Percentiles rank a stretch among this genome's conserved stretches.
Conservation (phyloP, 2,329 filamentous ascomycete species). For the Ophiostoma sp. region DNA sequence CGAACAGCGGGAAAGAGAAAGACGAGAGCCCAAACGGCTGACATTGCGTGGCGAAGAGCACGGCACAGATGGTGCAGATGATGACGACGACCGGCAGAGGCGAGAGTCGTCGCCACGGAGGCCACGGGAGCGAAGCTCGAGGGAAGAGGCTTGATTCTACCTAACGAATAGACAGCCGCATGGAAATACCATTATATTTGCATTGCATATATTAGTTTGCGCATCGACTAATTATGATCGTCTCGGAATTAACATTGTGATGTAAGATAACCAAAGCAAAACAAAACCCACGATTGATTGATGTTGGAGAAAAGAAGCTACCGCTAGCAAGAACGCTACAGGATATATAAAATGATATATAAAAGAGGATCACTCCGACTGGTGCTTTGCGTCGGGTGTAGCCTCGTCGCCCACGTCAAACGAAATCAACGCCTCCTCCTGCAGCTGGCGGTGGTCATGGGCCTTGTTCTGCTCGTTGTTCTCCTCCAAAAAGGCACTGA, state of each 20-base stretch:
- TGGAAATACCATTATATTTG: background rate
- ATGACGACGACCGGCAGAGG: conserved; percentile 10
- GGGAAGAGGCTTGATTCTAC: background rate
- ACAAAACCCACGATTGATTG: background rate
- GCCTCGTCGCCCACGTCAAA: background rate
- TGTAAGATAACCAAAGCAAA: background rate
- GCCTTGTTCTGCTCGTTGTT: background rate
- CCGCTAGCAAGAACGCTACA: background rate
- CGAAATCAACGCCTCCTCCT: conserved; percentile 12
- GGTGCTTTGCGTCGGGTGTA: background rate
- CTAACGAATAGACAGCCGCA: background rate
- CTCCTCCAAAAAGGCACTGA: conserved; percentile 19
- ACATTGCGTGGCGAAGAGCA: conserved; percentile 16
- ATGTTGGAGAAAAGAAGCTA: background rate
- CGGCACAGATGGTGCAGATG: background rate
- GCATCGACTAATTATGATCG: background rate
- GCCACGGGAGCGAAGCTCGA: conserved; percentile 10
- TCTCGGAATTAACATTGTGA: no score
- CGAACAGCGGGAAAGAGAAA: background rate
- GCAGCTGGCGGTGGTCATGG: background rate
- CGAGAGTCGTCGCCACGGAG: conserved; percentile 18
- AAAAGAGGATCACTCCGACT: background rate
- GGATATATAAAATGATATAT: background rate
- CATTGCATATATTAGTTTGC: background rate
- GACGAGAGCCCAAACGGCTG: conserved; percentile 12